These are phyloP conservation scores for Apophysomyces sp. DNA, from an alignment of 371 early-diverging fungal species.

Conservation along the genomic window DNA sequence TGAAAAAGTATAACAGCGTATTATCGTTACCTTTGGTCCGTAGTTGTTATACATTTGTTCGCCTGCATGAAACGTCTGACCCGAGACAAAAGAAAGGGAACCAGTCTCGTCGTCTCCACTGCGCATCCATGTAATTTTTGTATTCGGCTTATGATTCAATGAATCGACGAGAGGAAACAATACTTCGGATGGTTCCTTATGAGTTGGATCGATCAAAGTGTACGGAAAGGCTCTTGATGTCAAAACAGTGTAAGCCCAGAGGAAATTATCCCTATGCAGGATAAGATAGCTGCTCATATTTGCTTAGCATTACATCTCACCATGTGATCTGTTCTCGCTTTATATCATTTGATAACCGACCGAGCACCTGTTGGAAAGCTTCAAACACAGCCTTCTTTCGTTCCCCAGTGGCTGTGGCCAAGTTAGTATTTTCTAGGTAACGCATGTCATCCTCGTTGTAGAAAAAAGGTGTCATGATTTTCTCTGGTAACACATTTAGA, in stretches of 20 bases:
- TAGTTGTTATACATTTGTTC: constrained; percentile 65
- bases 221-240: constrained; percentile 65
- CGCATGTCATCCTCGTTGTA: constrained; percentile 47
- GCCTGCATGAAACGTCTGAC: constrained; percentile 31
- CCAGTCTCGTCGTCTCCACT: constrained; percentile 28
- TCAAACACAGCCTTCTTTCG: constrained; percentile 22
- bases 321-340: constrained; percentile 28
- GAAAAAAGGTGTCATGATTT: constrained; percentile 41
- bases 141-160: constrained; percentile 56
- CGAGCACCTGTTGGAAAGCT: constrained; percentile 34
- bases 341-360: constrained; percentile 24
- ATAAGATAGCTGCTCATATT: neutral
- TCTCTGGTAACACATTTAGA: constrained; percentile 45
- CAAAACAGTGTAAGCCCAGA: constrained; percentile 60
- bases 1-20: neutral
- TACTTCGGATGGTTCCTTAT: constrained; percentile 32
- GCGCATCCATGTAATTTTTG: constrained; percentile 52
- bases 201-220: constrained; percentile 38
- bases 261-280: constrained; percentile 45
- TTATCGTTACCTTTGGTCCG: constrained; percentile 57
- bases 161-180: constrained; percentile 59
- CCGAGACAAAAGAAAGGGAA: constrained; percentile 34
- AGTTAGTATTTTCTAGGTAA: constrained; percentile 50
- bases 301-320: constrained; percentile 16
- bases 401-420: constrained; percentile 42